A percentile compares a stretch with the other conserved stretches of the same genome.
These are phyloP conservation scores for Skeletonema menzelii DNA, from an alignment of 108 stramenopile species.

Conservation along the genomic window DNA sequence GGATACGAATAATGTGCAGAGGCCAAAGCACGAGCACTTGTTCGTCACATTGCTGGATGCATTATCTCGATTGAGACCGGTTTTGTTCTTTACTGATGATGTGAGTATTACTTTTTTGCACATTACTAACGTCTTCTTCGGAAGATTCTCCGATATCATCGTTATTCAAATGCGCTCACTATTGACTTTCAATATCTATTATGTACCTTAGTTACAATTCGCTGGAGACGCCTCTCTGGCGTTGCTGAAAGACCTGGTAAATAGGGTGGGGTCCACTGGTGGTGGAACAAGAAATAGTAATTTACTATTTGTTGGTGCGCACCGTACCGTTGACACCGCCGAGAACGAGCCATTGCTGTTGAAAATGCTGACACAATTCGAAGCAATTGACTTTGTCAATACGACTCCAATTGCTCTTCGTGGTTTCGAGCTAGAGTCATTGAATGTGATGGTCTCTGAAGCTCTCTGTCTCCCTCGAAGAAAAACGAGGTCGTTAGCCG, in stretches of 20 bases:
- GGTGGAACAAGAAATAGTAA: background rate
- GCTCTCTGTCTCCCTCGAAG: constrained; percentile 17
- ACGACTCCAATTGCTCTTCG: constrained; percentile 1
- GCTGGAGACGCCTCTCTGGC: constrained; percentile 13
- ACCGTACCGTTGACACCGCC: background rate
- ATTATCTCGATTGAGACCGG: constrained; percentile 11
- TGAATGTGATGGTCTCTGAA: constrained; percentile 15
- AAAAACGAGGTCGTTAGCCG: constrained; percentile 13
- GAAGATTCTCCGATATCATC: too few species aligned
- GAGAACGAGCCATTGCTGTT: background rate
- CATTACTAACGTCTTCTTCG: background rate
- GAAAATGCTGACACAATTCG: constrained; percentile 4
- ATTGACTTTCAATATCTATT: background rate
- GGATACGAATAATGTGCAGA: background rate
- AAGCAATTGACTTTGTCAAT: background rate
- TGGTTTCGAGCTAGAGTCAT: background rate
- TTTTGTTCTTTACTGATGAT: constrained; percentile 25
- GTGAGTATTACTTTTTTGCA: constrained; percentile 5
- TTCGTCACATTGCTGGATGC: constrained; percentile 9
- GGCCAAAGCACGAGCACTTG: background rate
- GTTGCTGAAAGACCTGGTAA: constrained; percentile 5
- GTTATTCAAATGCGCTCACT: background rate
- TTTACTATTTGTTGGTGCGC: constrained; percentile 1
- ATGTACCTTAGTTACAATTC: constrained; percentile 16
- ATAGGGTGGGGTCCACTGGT: background rate